phyloP scores from a whole-genome alignment of 192 early-diverging fungal genomes.

The Coemansia asiatica region DNA sequence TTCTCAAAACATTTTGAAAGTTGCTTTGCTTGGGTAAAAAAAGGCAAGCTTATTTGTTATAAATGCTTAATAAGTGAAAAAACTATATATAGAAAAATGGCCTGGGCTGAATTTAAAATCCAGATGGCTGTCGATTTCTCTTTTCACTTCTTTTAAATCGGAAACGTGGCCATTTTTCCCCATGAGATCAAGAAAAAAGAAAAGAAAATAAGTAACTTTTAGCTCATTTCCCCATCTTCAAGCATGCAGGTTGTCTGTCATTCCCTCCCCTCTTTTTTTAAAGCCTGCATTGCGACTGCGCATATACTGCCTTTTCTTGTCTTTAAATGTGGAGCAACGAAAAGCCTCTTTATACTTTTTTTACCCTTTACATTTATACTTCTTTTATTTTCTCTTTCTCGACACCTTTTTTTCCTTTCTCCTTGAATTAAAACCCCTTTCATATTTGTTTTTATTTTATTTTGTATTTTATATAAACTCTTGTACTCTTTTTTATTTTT shows the following conservation, averaged over 20 bases:
- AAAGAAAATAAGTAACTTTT: background rate
- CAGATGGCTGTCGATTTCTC: too few relatives aligned
- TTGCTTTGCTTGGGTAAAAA: too few relatives aligned
- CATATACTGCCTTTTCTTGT: background rate
- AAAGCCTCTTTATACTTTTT: conserved; percentile 1
- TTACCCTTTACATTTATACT: conserved; percentile 1
- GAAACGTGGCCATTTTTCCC: background rate
- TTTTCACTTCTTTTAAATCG: too few relatives aligned
- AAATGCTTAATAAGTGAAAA: too few relatives aligned
- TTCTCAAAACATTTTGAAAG: too few relatives aligned
- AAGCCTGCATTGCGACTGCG: background rate
- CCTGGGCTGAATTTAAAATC: too few relatives aligned
- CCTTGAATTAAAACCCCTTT: background rate
- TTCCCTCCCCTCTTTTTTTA: background rate
- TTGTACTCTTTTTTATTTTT: too few relatives aligned
- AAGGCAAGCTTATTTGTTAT: background rate
- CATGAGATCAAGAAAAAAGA: background rate
- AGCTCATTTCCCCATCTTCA: background rate
- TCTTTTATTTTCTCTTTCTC: conserved; percentile 10
- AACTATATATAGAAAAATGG: too few relatives aligned
- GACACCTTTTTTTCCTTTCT: background rate
- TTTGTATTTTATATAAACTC: background rate
- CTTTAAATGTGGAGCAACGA: conserved; percentile 1
- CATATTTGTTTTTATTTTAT: too few relatives aligned
- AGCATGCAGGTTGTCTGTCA: background rate